Base-by-base conservation (phyloP, 495 filamentous ascomycete species). In the Daldinia bambusicola region DNA sequence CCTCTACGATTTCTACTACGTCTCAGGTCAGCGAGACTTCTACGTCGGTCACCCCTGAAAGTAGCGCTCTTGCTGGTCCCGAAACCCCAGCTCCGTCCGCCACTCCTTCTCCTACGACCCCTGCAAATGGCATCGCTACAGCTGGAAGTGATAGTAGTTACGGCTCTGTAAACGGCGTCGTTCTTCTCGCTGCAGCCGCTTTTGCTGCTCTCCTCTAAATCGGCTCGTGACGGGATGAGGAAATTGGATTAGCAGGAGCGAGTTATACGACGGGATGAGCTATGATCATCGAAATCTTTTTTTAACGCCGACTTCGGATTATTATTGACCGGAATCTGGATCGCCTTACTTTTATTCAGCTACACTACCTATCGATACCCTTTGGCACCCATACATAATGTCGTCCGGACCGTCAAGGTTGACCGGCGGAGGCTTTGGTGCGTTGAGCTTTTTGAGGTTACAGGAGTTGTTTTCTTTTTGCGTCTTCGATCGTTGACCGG, bases 121-220 rank as follows among this genome's bases (percentile, higher is more conserved):
- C 74, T 16, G 18, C 8, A 4, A 76, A 70, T 22, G 50, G 62
- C 1, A 62, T 67, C 20, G 63, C 74, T 37, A 41, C 41, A 18
- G 62, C 63, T 3, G 71, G 63, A 20, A 63, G 61, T 30, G 52
- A 71, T 34, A 67, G 34, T 36, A 55, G 41, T 40, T 63, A 58
- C 16, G 56, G 53, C 1, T 53, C 72, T 13, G 40, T 52, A 31
- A 57, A 56, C 55, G 58, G 45, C 12, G 30, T 67, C 32, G 31
- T 57, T 12, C 52, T 75, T 38, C 31, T 72, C 26, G 50, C 40
- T 48, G 69, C 63, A 1, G 72, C 65, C 10, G 71, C 50, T 16
- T 51, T 76, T n/a, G 75, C 60, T 22, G 66, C 53, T 36, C 52
- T 76, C 50, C 37, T 72, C 53, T 76, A 65, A 63, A 58, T 16